Conservation (phyloP, 2,329 filamentous ascomycete species). For the Alternaria consortialis region DNA sequence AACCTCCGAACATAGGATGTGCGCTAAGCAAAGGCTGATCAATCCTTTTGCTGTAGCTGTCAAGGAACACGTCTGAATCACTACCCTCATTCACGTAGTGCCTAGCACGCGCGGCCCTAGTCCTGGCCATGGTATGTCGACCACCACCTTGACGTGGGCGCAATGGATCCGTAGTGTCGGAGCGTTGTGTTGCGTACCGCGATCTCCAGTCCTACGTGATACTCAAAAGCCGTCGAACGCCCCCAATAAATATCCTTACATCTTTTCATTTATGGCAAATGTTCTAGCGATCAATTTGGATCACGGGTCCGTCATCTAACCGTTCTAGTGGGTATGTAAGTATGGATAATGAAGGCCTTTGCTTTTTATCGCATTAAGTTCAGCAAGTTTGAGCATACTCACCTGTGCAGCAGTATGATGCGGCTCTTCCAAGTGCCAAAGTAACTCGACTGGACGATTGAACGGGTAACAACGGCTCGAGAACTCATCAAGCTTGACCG, state of each 20-base stretch:
- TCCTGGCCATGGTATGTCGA: not conserved
- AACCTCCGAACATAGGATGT: not conserved
- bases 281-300: not conserved
- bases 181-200: slow-evolving; percentile 3
- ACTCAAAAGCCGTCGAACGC: slow-evolving; percentile 9
- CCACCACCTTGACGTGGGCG: not conserved
- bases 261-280: not conserved
- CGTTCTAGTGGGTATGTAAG: not conserved
- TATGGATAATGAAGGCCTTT: not conserved
- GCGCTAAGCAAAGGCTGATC: not conserved
- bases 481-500: not conserved
- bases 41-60: not conserved
- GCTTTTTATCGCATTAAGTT: not conserved
- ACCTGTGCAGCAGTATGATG: not conserved
- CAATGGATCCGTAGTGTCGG: not conserved
- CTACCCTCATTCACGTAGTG: not conserved
- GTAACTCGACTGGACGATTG: not conserved
- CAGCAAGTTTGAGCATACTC: not conserved
- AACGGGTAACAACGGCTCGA: not conserved
- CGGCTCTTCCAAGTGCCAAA: not conserved
- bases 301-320: not conserved
- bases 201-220: slow-evolving; percentile 5
- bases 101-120: not conserved
- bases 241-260: slow-evolving; percentile 1
- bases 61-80: not conserved